Percentiles rank a stretch among this genome's conserved stretches.
Conservation (phyloP, 495 filamentous ascomycete species). For the Penicillium verhagenii region DNA sequence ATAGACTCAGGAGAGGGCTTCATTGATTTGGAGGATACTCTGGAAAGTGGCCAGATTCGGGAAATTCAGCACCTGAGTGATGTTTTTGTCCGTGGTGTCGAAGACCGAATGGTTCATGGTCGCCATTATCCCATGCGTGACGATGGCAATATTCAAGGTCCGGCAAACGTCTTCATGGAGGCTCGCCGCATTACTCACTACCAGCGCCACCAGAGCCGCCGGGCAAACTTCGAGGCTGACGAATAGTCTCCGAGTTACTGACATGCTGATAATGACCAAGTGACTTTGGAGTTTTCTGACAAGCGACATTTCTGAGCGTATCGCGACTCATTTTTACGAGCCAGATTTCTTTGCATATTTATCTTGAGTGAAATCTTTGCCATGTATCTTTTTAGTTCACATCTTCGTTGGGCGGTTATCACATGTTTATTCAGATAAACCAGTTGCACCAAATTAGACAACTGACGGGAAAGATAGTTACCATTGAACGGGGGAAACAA, state of each 20-base stretch:
- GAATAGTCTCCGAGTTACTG: neutral
- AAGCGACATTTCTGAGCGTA: no score
- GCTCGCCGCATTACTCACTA: conserved; percentile 21
- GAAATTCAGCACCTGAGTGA: neutral
- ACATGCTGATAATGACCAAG: no score
- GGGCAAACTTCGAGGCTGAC: neutral
- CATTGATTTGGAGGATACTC: neutral
- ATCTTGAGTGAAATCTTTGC: no score
- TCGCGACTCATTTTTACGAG: no score
- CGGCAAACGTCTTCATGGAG: conserved; percentile 22
- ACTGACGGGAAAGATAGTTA: no score
- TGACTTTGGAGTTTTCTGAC: no score
- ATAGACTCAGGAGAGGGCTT: neutral
- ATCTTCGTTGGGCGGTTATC: no score
- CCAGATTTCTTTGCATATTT: neutral
- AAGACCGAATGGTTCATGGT: neutral
- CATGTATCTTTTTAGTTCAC: no score
- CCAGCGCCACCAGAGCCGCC: conserved; percentile 17
- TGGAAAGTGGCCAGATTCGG: neutral
- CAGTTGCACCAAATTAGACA: no score
- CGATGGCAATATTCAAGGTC: neutral
- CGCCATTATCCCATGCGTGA: conserved; percentile 4
- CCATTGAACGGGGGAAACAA: no score
- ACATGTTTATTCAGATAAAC: no score
- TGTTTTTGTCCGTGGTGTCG: neutral